Percentiles rank a stretch among this genome's conserved stretches.
Evolutionary conservation across 2,329 filamentous ascomycete species (phyloP).

Genomic region (Penicillium sp.): DNA sequence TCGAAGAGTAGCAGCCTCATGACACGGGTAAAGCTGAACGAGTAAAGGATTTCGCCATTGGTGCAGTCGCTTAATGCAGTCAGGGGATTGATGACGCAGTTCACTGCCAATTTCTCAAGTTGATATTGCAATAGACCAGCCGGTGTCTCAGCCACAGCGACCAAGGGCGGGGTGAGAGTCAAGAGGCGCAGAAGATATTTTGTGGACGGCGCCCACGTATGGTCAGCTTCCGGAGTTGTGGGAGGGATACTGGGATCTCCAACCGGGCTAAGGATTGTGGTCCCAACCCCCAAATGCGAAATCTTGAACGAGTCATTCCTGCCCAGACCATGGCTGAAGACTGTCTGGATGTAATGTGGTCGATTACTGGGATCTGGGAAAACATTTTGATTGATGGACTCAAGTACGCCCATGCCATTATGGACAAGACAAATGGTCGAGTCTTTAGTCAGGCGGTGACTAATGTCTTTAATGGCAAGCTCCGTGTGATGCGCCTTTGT

Average conservation of each 20-base stretch:
- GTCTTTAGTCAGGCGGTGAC: conserved; percentile 62
- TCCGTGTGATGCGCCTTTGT: conserved; percentile 71
- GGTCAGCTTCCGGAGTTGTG: conserved; percentile 23
- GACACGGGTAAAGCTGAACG: conserved; percentile 61
- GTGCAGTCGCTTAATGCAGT: conserved; percentile 74
- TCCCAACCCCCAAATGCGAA: conserved; percentile 58
- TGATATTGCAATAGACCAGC: conserved; percentile 68
- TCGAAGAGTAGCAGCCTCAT: conserved; percentile 73
- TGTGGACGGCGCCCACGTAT: conserved; percentile 39
- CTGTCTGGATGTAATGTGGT: conserved; percentile 74
- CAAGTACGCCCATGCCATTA: conserved; percentile 79
- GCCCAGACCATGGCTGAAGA: conserved; percentile 59
- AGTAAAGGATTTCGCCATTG: conserved; percentile 69
- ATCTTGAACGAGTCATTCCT: conserved; percentile 51
- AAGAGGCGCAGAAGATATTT: conserved; percentile 65
- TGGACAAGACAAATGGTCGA: conserved; percentile 75
- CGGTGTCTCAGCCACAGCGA: conserved; percentile 57
- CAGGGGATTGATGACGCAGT: conserved; percentile 74
- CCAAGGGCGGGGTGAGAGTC: conserved; percentile 60
- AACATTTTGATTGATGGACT: conserved; percentile 67
- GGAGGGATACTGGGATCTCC: conserved; percentile 27
- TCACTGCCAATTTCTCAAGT: conserved; percentile 73
- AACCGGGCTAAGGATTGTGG: conserved; percentile 55
- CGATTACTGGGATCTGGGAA: conserved; percentile 65
- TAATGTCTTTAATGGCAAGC: conserved; percentile 63